A percentile compares a stretch with the other conserved stretches of the same genome.
phyloP scores from a whole-genome alignment of 1,284 basidiomycete genomes.

The Rhodotorula glutinis region DNA sequence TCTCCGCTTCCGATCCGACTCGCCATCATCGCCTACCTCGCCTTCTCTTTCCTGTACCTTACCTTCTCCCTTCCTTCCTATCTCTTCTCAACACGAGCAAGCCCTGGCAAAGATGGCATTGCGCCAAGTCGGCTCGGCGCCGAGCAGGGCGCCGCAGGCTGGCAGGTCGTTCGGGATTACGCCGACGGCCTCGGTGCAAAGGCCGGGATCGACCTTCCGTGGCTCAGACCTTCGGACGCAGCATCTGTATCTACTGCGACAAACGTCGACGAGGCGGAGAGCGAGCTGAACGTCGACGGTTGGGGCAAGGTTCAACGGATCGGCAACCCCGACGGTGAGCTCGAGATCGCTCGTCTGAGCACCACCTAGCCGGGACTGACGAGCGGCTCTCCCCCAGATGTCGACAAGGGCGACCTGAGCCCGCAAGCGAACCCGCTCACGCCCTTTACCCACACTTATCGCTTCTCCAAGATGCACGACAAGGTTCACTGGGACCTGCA shows the following conservation, averaged over 20 bases:
- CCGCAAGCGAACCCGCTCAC: constrained; percentile 37
- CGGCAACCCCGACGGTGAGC: constrained; percentile 25
- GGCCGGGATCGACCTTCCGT: constrained; percentile 27
- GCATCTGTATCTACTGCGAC: not conserved
- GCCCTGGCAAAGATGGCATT: not conserved
- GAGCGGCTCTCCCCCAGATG: too few relatives aligned
- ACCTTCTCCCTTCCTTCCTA: constrained; percentile 3
- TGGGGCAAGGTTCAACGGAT: constrained; percentile 26
- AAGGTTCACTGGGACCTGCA: constrained; percentile 39
- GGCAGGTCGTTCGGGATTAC: constrained; percentile 21
- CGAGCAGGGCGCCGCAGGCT: constrained; percentile 7
- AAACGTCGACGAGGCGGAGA: not conserved
- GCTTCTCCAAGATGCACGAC: constrained; percentile 45
- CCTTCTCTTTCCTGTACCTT: constrained; percentile 40
- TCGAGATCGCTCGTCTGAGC: too few relatives aligned
- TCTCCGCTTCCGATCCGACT: constrained; percentile 36
- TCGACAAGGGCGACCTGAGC: too few relatives aligned
- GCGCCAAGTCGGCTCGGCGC: not conserved
- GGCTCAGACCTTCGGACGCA: constrained; percentile 11
- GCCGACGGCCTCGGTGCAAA: constrained; percentile 21
- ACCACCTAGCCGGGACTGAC: too few relatives aligned
- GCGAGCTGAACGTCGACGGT: not conserved
- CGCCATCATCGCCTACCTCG: constrained; percentile 37
- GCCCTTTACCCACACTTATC: constrained; percentile 42
- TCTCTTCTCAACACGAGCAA: not conserved